These are phyloP conservation scores for Aspergillus amoenus DNA, from an alignment of 2,329 filamentous ascomycete genomes.

Conservation along the genomic window DNA sequence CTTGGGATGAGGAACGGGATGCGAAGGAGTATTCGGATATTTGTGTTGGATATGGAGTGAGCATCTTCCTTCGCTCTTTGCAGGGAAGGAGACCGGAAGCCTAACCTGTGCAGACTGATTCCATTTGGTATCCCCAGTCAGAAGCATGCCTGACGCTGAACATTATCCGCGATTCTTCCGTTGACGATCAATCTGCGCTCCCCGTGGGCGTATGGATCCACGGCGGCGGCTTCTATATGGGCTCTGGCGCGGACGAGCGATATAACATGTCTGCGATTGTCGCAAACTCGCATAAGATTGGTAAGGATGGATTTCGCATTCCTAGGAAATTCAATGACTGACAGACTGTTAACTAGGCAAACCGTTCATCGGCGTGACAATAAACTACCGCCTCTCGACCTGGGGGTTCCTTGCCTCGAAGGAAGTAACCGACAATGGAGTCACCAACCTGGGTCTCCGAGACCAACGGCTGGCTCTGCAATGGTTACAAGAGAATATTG, in stretches of 20 bases:
- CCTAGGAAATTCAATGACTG: background rate
- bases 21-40: conserved; percentile 49
- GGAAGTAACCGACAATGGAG: conserved; percentile 43
- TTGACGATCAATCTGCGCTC: conserved; percentile 42
- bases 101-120: conserved; percentile 26
- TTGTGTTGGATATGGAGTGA: conserved; percentile 53
- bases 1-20: conserved; percentile 43
- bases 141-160: conserved; percentile 66
- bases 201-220: conserved; percentile 64
- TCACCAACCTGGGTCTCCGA: conserved; percentile 57
- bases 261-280: conserved; percentile 66
- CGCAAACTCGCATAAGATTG: conserved; percentile 51
- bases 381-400: conserved; percentile 55
- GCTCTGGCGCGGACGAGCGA: conserved; percentile 52
- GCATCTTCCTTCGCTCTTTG: conserved; percentile 17
- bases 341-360: conserved; percentile 29
- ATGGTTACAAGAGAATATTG: conserved; percentile 40
- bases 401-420: conserved; percentile 55
- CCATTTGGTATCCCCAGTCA: conserved; percentile 35
- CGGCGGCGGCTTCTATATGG: conserved; percentile 54
- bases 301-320: conserved; percentile 9
- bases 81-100: background rate
- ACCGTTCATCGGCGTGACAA: conserved; percentile 54
- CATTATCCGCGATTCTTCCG: conserved; percentile 52
- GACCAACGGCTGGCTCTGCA: conserved; percentile 40